These are phyloP conservation scores for Linaria vulgaris DNA, from an alignment of 257 asterid genomes.

Conservation along the genomic window DNA sequence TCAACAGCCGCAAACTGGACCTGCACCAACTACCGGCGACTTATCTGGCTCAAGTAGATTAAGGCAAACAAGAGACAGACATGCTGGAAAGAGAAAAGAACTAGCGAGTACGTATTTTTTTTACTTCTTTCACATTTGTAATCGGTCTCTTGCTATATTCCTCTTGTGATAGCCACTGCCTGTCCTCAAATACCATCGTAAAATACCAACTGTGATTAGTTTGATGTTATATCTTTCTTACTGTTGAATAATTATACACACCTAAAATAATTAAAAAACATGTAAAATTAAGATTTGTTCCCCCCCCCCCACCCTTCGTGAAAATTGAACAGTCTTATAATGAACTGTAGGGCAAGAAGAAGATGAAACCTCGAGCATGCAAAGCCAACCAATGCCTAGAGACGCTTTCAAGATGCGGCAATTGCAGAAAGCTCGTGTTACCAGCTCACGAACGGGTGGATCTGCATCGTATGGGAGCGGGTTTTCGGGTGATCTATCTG, in stretches of 20 bases:
- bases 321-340: not conserved
- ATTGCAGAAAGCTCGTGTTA: conserved; percentile 64
- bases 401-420: conserved; percentile 89
- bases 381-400: conserved; percentile 82
- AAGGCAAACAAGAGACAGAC: conserved; percentile 56
- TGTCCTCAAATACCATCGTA: not conserved
- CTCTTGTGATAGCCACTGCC: not conserved
- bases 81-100: conserved; percentile 67
- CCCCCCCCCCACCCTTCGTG: not conserved
- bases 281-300: no score
- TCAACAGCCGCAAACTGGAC: conserved; percentile 44
- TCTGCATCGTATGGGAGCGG: conserved; percentile 94
- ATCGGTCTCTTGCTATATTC: not conserved
- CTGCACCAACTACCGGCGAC: conserved; percentile 66
- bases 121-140: not conserved
- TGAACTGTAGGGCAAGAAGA: conserved; percentile 66
- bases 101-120: conserved; percentile 41
- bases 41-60: conserved; percentile 56
- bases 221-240: no score
- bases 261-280: no score
- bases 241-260: no score
- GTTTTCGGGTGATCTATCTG: conserved; percentile 85
- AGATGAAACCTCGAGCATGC: conserved; percentile 58
- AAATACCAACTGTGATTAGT: not conserved
- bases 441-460: conserved; percentile 48